Percentiles rank a stretch among this genome's conserved stretches.
Evolutionary conservation across 1,284 basidiomycete genomes (phyloP).

Genomic region (Moniliophthora roreri): DNA sequence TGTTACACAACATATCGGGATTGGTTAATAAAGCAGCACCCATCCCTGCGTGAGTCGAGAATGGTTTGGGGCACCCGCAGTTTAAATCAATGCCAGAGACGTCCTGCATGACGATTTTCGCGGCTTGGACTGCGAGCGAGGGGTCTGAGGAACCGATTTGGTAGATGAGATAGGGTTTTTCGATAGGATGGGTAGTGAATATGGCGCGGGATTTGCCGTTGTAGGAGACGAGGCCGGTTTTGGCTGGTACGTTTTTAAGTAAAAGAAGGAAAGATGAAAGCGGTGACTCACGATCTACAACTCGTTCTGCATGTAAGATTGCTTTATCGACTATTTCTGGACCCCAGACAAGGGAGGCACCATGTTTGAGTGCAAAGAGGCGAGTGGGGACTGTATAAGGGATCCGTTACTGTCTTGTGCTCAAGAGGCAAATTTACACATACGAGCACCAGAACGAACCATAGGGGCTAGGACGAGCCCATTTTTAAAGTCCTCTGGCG

Average conservation of each 20-base stretch:
- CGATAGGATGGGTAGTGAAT: conserved; percentile 92
- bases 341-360: conserved; percentile 94
- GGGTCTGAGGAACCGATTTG: conserved; percentile 94
- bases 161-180: conserved; percentile 88
- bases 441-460: conserved; percentile 90
- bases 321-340: conserved; percentile 98
- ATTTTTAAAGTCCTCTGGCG: conserved; percentile 70
- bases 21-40: conserved; percentile 93
- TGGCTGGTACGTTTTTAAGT: conserved; percentile 43
- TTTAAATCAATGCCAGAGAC: conserved; percentile 94
- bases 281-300: conserved; percentile 75
- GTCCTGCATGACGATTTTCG: conserved; percentile 84
- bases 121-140: conserved; percentile 88
- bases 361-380: conserved; percentile 88
- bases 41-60: conserved; percentile 95
- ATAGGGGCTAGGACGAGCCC: conserved; percentile 91
- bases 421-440: conserved; percentile 29
- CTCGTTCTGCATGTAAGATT: conserved; percentile 82
- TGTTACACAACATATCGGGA: conserved; percentile 88
- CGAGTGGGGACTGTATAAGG: conserved; percentile 70
- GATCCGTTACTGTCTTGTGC: conserved; percentile 7
- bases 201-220: conserved; percentile 81
- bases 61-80: conserved; percentile 95
- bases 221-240: conserved; percentile 89
- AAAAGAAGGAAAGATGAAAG: conserved; percentile 4